Percentiles rank a stretch among this genome's conserved stretches.
These are phyloP conservation scores for Lentinula lateritia DNA, from an alignment of 768 basidiomycete genomes.

Conservation along the genomic window DNA sequence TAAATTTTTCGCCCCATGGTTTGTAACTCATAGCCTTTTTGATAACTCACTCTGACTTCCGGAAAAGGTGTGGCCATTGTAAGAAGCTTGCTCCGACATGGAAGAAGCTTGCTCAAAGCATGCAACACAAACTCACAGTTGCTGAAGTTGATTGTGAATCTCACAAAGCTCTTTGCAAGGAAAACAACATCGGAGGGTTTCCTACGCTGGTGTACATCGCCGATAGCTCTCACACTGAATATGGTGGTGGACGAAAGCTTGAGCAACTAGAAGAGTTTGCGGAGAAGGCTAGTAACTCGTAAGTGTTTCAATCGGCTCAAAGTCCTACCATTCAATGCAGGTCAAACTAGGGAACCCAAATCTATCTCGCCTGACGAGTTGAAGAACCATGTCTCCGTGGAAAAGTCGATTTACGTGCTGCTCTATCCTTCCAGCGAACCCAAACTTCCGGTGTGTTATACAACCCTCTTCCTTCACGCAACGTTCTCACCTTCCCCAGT, in stretches of 20 bases:
- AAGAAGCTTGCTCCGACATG: constrained; percentile 87
- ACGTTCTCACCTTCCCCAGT: constrained; percentile 20
- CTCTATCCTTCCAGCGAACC: constrained; percentile 34
- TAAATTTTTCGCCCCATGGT: constrained; percentile 89
- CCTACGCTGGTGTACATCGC: constrained; percentile 76
- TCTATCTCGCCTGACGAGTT: constrained; percentile 38
- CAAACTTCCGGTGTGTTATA: constrained; percentile 23
- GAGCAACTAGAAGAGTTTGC: constrained; percentile 70
- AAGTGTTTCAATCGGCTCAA: constrained; percentile 21
- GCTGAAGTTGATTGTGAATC: constrained; percentile 90
- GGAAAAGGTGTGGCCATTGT: constrained; percentile 83
- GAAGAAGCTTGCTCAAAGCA: constrained; percentile 63
- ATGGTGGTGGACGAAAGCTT: constrained; percentile 66
- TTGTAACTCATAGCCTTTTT: constrained; percentile 7
- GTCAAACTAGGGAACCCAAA: constrained; percentile 27
- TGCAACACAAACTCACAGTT: constrained; percentile 69
- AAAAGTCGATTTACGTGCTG: constrained; percentile 56
- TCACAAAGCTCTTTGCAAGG: constrained; percentile 58
- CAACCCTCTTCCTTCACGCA: not conserved
- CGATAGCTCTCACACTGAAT: constrained; percentile 60
- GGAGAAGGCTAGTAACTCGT: constrained; percentile 71
- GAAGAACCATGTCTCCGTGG: constrained; percentile 32
- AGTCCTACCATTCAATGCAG: not conserved
- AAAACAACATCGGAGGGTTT: constrained; percentile 69
- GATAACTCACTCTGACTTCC: not conserved